These are phyloP conservation scores for Picochlorum sp. DNA, from an alignment of 139 green algal species.

Conservation along the genomic window DNA sequence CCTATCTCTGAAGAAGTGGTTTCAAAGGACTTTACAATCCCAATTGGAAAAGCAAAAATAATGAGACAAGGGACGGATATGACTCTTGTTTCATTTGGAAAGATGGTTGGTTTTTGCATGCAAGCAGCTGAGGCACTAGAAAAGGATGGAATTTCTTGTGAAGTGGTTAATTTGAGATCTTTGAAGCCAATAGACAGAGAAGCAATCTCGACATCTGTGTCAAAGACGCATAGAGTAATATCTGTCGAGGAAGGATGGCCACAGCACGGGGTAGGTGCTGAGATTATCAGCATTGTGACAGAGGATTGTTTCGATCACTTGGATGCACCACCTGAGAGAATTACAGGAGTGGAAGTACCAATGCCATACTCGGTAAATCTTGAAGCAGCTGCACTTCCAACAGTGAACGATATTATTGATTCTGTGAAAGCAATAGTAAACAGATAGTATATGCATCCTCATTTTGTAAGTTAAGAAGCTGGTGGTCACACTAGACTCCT, in stretches of 20 bases:
- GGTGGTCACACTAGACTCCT: too few species aligned
- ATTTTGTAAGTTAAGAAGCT: too few species aligned
- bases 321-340: conserved; percentile 81
- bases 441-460: too few species aligned
- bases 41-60: conserved; percentile 95
- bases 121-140: conserved; percentile 79
- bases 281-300: conserved; percentile 72
- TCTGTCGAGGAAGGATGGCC: conserved; percentile 97
- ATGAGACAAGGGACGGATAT: conserved; percentile 76
- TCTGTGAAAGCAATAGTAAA: conserved; percentile 37
- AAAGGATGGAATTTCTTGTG: conserved; percentile 77
- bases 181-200: conserved; percentile 89
- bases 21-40: conserved; percentile 87
- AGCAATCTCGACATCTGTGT: conserved; percentile 66
- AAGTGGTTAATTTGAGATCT: conserved; percentile 89
- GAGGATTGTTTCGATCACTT: conserved; percentile 96
- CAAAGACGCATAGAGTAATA: conserved; percentile 84
- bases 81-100: conserved; percentile 83
- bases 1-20: conserved; percentile 52
- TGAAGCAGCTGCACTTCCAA: conserved; percentile 71
- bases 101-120: conserved; percentile 88
- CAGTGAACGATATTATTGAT: conserved; percentile 63
- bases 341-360: conserved; percentile 82
- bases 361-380: conserved; percentile 96
- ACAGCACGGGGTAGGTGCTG: conserved; percentile 70